phyloP scores from a whole-genome alignment of 192 early-diverging fungal species.

The Cetraspora pellucida region DNA sequence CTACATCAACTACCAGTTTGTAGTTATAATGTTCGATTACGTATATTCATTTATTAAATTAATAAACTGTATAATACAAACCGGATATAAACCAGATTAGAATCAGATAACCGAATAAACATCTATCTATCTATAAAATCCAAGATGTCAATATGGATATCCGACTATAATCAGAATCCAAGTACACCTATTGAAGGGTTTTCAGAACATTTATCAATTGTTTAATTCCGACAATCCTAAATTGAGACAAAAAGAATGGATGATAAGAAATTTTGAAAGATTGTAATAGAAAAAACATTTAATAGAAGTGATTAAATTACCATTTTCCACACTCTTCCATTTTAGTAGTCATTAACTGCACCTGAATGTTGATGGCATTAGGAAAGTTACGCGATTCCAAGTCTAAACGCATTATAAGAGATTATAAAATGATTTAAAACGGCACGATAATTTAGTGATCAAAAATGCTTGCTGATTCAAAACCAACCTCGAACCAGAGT shows the following conservation, averaged over 20 bases:
- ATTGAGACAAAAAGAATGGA: background rate
- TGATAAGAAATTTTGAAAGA: background rate
- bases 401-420: background rate
- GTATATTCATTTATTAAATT: too few relatives aligned
- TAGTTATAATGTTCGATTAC: too few relatives aligned
- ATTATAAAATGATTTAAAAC: background rate
- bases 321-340: constrained; percentile 64
- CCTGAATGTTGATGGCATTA: constrained; percentile 58
- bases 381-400: constrained; percentile 52
- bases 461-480: background rate
- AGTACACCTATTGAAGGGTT: background rate
- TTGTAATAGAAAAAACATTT: background rate
- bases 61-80: too few relatives aligned
- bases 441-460: background rate
- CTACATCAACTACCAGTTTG: too few relatives aligned
- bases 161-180: too few relatives aligned
- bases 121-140: too few relatives aligned
- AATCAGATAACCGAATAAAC: too few relatives aligned
- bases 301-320: constrained; percentile 51
- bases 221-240: constrained; percentile 15
- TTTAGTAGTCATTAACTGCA: constrained; percentile 72
- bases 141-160: too few relatives aligned
- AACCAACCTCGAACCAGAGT: constrained; percentile 63
- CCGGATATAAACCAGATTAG: too few relatives aligned
- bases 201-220: background rate